These are phyloP conservation scores for Trebouxia sp. DNA, from an alignment of 139 green algal genomes.

Conservation along the genomic window DNA sequence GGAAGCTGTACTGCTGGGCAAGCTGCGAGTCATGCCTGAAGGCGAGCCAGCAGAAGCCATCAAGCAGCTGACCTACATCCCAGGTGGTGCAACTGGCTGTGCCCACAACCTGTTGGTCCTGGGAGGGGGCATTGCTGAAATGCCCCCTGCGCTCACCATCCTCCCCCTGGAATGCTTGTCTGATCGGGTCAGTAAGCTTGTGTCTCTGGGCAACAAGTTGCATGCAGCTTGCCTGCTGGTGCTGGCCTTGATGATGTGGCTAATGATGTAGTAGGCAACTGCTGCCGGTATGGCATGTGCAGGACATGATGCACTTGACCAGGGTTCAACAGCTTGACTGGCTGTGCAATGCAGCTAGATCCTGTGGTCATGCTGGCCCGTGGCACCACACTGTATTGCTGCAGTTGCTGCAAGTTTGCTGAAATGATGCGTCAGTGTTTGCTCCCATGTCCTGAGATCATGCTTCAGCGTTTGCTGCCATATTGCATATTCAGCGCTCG, in stretches of 20 bases:
- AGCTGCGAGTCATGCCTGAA: slow-evolving; percentile 34
- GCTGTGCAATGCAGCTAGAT: too few species aligned
- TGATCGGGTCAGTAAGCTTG: background rate
- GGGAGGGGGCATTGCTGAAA: slow-evolving; percentile 59
- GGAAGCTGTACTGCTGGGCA: slow-evolving; percentile 31
- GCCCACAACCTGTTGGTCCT: slow-evolving; percentile 65
- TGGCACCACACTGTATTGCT: too few species aligned
- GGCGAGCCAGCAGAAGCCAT: slow-evolving; percentile 36
- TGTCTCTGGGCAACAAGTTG: background rate
- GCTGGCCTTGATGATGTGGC: background rate
- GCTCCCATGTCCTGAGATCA: too few species aligned
- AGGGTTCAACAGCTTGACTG: too few species aligned
- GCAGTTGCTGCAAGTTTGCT: too few species aligned
- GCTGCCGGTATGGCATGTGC: too few species aligned
- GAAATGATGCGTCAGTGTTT: too few species aligned
- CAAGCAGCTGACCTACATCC: slow-evolving; percentile 46
- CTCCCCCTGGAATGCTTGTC: slow-evolving; percentile 51
- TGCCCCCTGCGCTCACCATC: slow-evolving; percentile 68
- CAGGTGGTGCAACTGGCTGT: slow-evolving; percentile 32
- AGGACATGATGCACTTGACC: too few species aligned
- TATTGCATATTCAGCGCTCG: too few species aligned
- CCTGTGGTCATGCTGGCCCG: too few species aligned
- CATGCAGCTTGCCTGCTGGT: background rate
- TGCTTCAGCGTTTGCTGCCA: too few species aligned
- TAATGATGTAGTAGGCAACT: background rate